phyloP scores from a whole-genome alignment of 768 basidiomycete species.

The Suillus bovinus region DNA sequence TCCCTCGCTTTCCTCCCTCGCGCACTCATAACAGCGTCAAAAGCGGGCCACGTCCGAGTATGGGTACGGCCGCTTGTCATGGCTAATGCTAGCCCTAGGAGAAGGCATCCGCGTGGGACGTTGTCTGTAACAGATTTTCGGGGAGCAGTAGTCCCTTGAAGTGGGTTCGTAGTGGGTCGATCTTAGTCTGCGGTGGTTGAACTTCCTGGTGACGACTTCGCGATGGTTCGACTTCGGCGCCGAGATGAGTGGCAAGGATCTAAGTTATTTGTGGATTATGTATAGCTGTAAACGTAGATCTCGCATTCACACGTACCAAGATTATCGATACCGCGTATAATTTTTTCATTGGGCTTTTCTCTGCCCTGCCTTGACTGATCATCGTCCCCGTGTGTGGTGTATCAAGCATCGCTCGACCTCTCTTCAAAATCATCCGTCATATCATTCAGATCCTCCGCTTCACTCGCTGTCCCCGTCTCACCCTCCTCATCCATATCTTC shows the following conservation, averaged over 20 bases:
- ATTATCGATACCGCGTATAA: constrained; percentile 9
- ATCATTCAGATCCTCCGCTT: constrained; percentile 1
- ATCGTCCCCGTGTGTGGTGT: not conserved
- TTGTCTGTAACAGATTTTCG: constrained; percentile 33
- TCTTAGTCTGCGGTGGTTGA: not conserved
- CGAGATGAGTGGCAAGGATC: constrained; percentile 10
- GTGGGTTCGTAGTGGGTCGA: not conserved
- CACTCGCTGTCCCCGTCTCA: not conserved
- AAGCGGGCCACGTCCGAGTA: constrained; percentile 74
- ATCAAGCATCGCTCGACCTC: not conserved
- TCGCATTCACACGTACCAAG: not conserved
- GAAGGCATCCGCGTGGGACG: constrained; percentile 31
- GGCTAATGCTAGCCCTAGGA: constrained; percentile 25
- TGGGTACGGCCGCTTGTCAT: constrained; percentile 79
- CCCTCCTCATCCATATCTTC: constrained; percentile 43
- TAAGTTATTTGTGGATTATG: constrained; percentile 19
- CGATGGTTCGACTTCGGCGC: not conserved
- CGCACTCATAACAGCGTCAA: constrained; percentile 76
- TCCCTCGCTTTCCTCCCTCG: constrained; percentile 77
- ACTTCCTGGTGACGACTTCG: not conserved
- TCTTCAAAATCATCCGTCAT: not conserved
- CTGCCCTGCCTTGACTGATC: not conserved
- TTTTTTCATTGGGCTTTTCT: not conserved
- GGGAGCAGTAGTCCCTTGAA: constrained; percentile 25
- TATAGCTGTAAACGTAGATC: constrained; percentile 12